Conservation (phyloP, 2,329 filamentous ascomycete genomes). For the Emergomyces pasteurianus region DNA sequence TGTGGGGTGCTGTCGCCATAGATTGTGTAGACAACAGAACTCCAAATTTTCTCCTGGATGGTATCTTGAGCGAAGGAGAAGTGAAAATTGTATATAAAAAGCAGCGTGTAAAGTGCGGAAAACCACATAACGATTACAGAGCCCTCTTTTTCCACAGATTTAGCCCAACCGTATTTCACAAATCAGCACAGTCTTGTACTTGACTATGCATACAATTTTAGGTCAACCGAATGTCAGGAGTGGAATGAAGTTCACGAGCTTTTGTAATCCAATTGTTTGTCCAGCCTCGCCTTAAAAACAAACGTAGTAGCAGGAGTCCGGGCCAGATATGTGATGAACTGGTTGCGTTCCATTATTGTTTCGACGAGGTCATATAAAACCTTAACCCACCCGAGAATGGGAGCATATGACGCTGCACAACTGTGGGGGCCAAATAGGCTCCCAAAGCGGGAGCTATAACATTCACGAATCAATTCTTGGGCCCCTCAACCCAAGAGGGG, state of each 20-base stretch:
- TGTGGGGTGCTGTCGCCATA: constrained; percentile 45
- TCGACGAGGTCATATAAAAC: background rate
- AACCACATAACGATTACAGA: background rate
- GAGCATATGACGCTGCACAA: background rate
- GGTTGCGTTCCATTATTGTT: background rate
- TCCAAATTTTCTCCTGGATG: constrained; percentile 30
- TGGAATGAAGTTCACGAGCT: background rate
- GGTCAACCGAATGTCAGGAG: background rate
- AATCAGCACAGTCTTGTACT: background rate
- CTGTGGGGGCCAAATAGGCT: background rate
- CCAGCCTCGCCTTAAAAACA: background rate
- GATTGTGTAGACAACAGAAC: constrained; percentile 42
- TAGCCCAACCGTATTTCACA: no score
- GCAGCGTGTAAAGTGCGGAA: background rate
- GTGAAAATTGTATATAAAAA: background rate
- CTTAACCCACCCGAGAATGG: background rate
- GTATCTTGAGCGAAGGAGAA: constrained; percentile 9
- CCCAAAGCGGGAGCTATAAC: background rate
- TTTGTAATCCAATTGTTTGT: background rate
- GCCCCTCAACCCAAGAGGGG: background rate
- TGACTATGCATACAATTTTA: background rate
- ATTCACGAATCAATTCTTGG: background rate
- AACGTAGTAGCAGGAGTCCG: background rate
- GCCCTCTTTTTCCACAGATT: background rate
- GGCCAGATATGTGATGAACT: background rate